Evolutionary conservation across 2,329 filamentous ascomycete genomes (phyloP).

Genomic region (Ceratocystis cubensis): DNA sequence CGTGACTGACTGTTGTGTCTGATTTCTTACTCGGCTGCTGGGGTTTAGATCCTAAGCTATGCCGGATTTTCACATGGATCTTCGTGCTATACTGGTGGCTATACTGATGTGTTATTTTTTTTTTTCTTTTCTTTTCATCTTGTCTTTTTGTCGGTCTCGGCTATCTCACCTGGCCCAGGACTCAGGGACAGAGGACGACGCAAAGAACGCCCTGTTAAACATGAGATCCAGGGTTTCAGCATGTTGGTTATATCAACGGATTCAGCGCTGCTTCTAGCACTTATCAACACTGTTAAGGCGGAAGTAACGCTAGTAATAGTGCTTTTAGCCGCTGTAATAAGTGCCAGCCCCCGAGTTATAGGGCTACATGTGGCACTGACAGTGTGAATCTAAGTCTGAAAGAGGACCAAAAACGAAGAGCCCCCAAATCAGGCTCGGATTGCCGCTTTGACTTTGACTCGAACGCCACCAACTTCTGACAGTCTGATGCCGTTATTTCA

Average conservation of each 20-base stretch:
- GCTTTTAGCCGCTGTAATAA: neutral
- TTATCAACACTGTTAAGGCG: too few species aligned
- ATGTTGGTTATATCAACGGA: neutral
- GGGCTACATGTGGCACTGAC: neutral
- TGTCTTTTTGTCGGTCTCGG: neutral
- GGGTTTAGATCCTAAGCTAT: conserved; percentile 7
- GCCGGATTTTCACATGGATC: conserved; percentile 9
- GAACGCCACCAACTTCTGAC: conserved; percentile 5
- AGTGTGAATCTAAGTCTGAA: neutral
- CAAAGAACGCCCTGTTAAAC: neutral
- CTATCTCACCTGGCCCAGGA: neutral
- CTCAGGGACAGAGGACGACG: neutral
- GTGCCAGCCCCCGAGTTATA: neutral
- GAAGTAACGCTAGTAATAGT: too few species aligned
- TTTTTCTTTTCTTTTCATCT: neutral
- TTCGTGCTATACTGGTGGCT: neutral
- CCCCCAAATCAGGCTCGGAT: neutral
- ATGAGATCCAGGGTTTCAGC: neutral
- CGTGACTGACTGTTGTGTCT: neutral
- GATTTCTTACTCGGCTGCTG: neutral
- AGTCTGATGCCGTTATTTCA: neutral
- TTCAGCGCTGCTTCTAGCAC: neutral
- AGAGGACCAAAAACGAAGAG: neutral
- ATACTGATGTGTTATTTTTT: neutral
- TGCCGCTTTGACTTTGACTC: conserved; percentile 5